Evolutionary conservation across 2,329 filamentous ascomycete genomes (phyloP).

Genomic region (Macrophomina pseudophaseolina): DNA sequence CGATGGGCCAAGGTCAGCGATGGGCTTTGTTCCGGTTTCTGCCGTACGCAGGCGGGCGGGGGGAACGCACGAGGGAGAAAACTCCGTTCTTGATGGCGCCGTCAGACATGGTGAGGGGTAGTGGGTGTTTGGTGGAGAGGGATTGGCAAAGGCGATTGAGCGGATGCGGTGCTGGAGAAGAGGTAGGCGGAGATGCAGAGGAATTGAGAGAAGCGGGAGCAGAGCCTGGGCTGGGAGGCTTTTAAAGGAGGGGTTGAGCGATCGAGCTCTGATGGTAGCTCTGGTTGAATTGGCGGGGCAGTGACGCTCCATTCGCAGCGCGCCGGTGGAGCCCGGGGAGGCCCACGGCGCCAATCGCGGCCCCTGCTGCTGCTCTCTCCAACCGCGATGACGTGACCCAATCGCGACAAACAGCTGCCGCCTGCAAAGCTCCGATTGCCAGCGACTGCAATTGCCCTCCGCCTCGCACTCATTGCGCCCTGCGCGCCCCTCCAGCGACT

Average conservation of each 20-base stretch:
- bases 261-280: conserved; percentile 14
- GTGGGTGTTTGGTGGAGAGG: not conserved
- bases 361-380: not conserved
- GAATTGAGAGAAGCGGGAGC: not conserved
- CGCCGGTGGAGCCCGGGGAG: conserved; percentile 18
- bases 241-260: conserved; percentile 21
- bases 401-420: conserved; percentile 2
- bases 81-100: conserved; percentile 41
- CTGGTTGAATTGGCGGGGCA: conserved; percentile 16
- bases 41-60: not conserved
- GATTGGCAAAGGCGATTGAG: conserved; percentile 3
- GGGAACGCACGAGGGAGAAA: conserved; percentile 36
- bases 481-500: not conserved
- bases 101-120: conserved; percentile 32
- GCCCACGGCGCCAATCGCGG: conserved; percentile 11
- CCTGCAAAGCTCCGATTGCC: conserved; percentile 15
- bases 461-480: not conserved
- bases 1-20: not conserved
- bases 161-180: not conserved
- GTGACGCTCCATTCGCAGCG: conserved; percentile 6
- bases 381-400: conserved; percentile 16
- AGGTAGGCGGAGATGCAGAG: conserved; percentile 2
- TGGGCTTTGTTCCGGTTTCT: not conserved
- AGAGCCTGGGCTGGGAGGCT: conserved; percentile 2
- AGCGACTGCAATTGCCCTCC: conserved; percentile 7